phyloP scores from a whole-genome alignment of 805 yeast species.

The Yarrowia porcina region DNA sequence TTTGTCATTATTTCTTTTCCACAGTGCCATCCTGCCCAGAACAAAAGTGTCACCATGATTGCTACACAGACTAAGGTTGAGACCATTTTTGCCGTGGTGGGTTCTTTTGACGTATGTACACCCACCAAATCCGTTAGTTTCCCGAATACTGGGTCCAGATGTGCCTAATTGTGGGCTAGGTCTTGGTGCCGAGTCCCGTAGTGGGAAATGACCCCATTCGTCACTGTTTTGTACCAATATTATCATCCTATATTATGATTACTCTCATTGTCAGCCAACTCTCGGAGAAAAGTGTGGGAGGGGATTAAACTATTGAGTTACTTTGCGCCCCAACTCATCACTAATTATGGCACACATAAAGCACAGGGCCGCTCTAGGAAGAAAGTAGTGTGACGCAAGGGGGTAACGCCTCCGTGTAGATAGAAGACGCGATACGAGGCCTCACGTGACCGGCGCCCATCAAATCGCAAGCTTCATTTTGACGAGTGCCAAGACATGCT shows the following conservation, averaged over 20 bases:
- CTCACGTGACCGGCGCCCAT: background rate
- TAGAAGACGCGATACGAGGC: background rate
- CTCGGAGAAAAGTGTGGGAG: background rate
- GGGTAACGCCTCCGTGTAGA: background rate
- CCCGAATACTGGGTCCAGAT: background rate
- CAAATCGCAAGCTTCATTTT: background rate
- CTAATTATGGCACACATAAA: background rate
- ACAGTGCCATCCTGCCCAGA: no score
- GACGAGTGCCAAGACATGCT: background rate
- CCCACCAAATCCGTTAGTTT: background rate
- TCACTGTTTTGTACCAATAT: background rate
- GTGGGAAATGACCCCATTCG: background rate
- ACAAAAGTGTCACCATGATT: background rate
- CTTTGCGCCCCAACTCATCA: conserved; percentile 6
- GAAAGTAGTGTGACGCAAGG: conserved; percentile 17
- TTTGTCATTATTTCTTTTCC: no score
- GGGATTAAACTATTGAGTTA: background rate
- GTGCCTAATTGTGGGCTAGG: background rate
- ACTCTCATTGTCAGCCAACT: background rate
- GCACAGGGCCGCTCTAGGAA: conserved; percentile 7
- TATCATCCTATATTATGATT: background rate
- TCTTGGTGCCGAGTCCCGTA: no score
- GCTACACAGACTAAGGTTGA: background rate
- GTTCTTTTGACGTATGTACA: background rate
- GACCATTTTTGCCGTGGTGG: background rate